Conservation (phyloP, 2,329 filamentous ascomycete species). For the Paecilomyces formosus region DNA sequence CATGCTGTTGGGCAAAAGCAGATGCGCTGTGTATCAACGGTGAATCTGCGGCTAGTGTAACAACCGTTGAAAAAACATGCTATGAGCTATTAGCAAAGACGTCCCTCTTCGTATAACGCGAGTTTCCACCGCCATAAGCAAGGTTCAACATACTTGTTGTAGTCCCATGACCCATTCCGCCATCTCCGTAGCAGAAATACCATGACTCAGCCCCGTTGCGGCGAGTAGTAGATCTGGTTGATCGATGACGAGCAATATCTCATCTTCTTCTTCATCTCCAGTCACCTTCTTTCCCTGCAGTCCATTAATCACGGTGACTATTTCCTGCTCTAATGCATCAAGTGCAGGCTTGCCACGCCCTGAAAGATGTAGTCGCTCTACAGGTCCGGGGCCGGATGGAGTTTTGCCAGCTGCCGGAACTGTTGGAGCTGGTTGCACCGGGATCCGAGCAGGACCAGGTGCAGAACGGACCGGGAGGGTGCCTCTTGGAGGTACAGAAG, state of each 20-base stretch:
- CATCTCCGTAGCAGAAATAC: slow-evolving; percentile 38
- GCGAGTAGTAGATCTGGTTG: slow-evolving; percentile 60
- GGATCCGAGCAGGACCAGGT: slow-evolving; percentile 15
- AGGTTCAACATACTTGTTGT: slow-evolving; percentile 52
- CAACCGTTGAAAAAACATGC: slow-evolving; percentile 57
- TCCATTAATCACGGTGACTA: slow-evolving; percentile 23
- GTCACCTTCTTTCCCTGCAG: slow-evolving; percentile 13
- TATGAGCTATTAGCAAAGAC: slow-evolving; percentile 20
- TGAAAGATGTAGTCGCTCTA: slow-evolving; percentile 21
- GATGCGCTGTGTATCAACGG: slow-evolving; percentile 54
- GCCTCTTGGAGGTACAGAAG: slow-evolving; percentile 12
- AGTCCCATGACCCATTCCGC: slow-evolving; percentile 51
- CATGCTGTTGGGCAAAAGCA: slow-evolving; percentile 33
- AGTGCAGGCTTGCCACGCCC: slow-evolving; percentile 22
- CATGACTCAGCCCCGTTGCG: slow-evolving; percentile 42
- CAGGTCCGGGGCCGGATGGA: slow-evolving; percentile 12
- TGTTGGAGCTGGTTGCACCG: slow-evolving; percentile 8
- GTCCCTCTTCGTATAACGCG: background rate
- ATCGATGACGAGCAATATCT: slow-evolving; percentile 56
- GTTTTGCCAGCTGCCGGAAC: slow-evolving; percentile 5
- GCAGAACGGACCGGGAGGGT: slow-evolving; percentile 20
- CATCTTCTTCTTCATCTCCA: slow-evolving; percentile 17
- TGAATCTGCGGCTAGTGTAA: slow-evolving; percentile 65
- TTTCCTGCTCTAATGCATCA: slow-evolving; percentile 27
- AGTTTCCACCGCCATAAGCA: background rate